A percentile compares a stretch with the other conserved stretches of the same genome.
Evolutionary conservation across 2,329 filamentous ascomycete genomes (phyloP).

Genomic region (Pseudogymnoascus sp.): DNA sequence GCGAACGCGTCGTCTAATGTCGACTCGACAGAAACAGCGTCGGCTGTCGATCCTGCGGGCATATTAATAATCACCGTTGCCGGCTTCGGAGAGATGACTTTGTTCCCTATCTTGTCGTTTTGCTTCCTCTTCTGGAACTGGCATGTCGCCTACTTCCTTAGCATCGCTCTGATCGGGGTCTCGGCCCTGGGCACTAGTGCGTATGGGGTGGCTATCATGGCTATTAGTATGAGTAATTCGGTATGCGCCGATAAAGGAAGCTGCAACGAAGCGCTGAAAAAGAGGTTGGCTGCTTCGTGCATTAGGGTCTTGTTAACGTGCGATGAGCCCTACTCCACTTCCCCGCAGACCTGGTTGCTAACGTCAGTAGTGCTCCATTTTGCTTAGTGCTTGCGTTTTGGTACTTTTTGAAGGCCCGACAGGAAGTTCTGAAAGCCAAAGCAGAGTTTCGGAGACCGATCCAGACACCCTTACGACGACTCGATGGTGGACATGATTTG

Average conservation of each 20-base stretch:
- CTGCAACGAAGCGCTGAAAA: neutral
- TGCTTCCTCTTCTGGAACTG: constrained; percentile 4
- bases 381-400: neutral
- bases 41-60: neutral
- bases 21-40: neutral
- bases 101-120: neutral
- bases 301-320: constrained; percentile 3
- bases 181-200: constrained; percentile 2
- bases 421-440: neutral
- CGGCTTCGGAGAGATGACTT: neutral
- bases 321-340: neutral
- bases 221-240: constrained; percentile 6
- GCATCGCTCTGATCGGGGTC: neutral
- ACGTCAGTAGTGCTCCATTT: neutral
- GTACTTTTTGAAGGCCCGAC: neutral
- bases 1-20: neutral
- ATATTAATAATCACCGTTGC: neutral
- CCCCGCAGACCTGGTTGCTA: neutral
- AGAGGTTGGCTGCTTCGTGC: neutral
- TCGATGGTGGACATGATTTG: neutral
- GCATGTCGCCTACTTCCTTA: constrained; percentile 5
- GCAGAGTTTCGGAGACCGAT: neutral
- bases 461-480: neutral
- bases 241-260: neutral
- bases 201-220: constrained; percentile 7